phyloP scores from a whole-genome alignment of 2,329 filamentous ascomycete genomes.

The Paracoccidioides brasiliensis region DNA sequence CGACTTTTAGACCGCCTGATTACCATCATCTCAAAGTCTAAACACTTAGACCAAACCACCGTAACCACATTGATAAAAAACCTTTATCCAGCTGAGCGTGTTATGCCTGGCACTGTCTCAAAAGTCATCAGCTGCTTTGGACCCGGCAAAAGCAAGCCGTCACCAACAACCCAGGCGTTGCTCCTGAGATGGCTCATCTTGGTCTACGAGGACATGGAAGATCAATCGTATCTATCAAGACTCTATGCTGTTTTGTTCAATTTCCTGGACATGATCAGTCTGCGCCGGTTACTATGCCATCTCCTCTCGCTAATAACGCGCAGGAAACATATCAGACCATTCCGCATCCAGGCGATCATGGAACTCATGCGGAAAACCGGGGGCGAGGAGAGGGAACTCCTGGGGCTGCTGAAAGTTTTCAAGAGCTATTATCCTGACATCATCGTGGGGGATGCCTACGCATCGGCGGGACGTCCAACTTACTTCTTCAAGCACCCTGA shows the following conservation, averaged over 20 bases:
- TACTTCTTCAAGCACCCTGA: slow-evolving; percentile 52
- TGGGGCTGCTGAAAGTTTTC: slow-evolving; percentile 66
- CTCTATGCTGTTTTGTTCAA: slow-evolving; percentile 69
- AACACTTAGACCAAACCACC: slow-evolving; percentile 62
- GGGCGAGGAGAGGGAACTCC: slow-evolving; percentile 60
- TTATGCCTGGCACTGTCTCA: slow-evolving; percentile 49
- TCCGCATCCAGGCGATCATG: slow-evolving; percentile 62
- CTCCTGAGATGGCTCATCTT: slow-evolving; percentile 68
- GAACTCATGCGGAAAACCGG: slow-evolving; percentile 36
- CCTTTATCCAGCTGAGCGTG: slow-evolving; percentile 56
- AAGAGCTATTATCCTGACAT: slow-evolving; percentile 88
- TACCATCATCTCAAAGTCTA: slow-evolving; percentile 52
- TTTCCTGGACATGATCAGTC: slow-evolving; percentile 64
- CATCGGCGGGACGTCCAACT: slow-evolving; percentile 20
- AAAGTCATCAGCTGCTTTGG: slow-evolving; percentile 62
- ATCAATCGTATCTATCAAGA: slow-evolving; percentile 49
- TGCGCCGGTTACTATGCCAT: slow-evolving; percentile 60
- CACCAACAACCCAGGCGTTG: slow-evolving; percentile 54
- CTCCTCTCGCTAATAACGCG: slow-evolving; percentile 66
- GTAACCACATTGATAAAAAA: slow-evolving; percentile 56
- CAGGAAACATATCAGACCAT: slow-evolving; percentile 70
- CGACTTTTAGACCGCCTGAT: slow-evolving; percentile 50
- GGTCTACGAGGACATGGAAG: slow-evolving; percentile 58
- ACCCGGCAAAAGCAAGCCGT: slow-evolving; percentile 62
- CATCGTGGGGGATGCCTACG: slow-evolving; percentile 56